Percentiles rank a stretch among this genome's conserved stretches.
These are phyloP conservation scores for Aspergillus saccharolyticus DNA, from an alignment of 495 filamentous ascomycete species.

Conservation along the genomic window DNA sequence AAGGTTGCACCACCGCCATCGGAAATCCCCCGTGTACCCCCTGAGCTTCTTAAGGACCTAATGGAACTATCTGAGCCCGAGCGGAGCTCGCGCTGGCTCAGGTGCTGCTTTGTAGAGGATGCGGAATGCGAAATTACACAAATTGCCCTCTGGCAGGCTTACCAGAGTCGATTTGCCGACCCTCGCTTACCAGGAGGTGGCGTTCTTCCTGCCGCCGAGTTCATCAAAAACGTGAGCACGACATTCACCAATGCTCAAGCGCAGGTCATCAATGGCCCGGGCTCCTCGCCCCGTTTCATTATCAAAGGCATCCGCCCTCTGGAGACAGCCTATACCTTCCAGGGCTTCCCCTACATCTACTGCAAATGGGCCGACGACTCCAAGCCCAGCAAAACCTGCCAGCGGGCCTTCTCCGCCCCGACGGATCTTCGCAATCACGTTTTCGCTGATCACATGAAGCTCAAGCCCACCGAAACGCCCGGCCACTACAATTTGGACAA, in stretches of 20 bases:
- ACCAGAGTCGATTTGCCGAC: slow-evolving; percentile 73
- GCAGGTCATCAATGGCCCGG: slow-evolving; percentile 63
- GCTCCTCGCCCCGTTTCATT: slow-evolving; percentile 70
- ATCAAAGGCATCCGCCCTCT: slow-evolving; percentile 86
- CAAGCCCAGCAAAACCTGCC: slow-evolving; percentile 46
- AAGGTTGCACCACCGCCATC: slow-evolving; percentile 45
- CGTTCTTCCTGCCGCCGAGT: slow-evolving; percentile 83
- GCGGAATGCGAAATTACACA: slow-evolving; percentile 82
- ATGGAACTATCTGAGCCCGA: slow-evolving; percentile 76
- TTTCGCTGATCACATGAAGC: slow-evolving; percentile 59
- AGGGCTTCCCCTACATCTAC: slow-evolving; percentile 52
- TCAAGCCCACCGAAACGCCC: slow-evolving; percentile 46
- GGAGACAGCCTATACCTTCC: slow-evolving; percentile 64
- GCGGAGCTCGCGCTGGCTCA: slow-evolving; percentile 76
- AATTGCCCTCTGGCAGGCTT: slow-evolving; percentile 94
- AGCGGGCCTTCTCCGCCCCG: slow-evolving; percentile 55
- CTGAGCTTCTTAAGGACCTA: slow-evolving; percentile 70
- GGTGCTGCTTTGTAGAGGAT: slow-evolving; percentile 73
- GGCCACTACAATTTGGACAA: slow-evolving; percentile 45
- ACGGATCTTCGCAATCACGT: slow-evolving; percentile 71
- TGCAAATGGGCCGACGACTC: slow-evolving; percentile 51
- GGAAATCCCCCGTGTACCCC: slow-evolving; percentile 70
- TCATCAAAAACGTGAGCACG: slow-evolving; percentile 89
- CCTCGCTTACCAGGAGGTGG: slow-evolving; percentile 44
- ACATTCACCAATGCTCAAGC: slow-evolving; percentile 73